phyloP scores from a whole-genome alignment of 75 land plant species.

The Pinus albicaulis region DNA sequence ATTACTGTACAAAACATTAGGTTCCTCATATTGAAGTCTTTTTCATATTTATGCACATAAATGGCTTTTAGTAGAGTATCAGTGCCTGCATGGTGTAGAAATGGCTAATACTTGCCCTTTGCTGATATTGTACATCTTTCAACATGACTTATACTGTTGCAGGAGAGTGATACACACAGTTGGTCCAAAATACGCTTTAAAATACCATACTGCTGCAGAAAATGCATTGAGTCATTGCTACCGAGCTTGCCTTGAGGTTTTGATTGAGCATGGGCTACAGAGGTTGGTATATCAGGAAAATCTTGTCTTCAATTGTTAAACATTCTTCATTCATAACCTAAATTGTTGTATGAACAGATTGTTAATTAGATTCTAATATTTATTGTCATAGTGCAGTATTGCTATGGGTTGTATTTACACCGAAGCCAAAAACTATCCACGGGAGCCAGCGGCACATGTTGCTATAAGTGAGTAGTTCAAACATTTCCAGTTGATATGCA shows the following conservation, averaged over 20 bases:
- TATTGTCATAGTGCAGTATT: constrained; percentile 55
- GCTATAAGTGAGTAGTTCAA: constrained; percentile 74
- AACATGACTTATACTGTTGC: constrained; percentile 10
- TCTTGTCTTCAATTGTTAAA: neutral
- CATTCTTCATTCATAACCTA: neutral
- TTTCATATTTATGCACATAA: neutral
- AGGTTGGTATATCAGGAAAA: constrained; percentile 45
- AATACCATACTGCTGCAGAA: constrained; percentile 99
- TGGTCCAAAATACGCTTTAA: constrained; percentile 97
- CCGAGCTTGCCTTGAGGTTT: constrained; percentile 92
- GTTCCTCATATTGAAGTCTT: neutral
- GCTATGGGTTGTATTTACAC: constrained; percentile 95
- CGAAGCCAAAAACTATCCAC: constrained; percentile 95
- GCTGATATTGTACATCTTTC: neutral
- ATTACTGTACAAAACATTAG: neutral
- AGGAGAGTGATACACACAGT: constrained; percentile 98
- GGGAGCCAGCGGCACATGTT: constrained; percentile 98
- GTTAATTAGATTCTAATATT: neutral
- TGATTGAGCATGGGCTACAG: constrained; percentile 83
- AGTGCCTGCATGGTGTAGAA: neutral
- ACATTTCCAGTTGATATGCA: neutral
- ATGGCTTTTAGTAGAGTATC: neutral
- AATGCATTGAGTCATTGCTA: constrained; percentile 99
- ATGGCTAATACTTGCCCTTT: neutral
- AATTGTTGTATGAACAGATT: neutral